A percentile compares a stretch with the other conserved stretches of the same genome.
These are phyloP conservation scores for Telopea speciosissima DNA, from an alignment of 177 flowering plant genomes.

Conservation along the genomic window DNA sequence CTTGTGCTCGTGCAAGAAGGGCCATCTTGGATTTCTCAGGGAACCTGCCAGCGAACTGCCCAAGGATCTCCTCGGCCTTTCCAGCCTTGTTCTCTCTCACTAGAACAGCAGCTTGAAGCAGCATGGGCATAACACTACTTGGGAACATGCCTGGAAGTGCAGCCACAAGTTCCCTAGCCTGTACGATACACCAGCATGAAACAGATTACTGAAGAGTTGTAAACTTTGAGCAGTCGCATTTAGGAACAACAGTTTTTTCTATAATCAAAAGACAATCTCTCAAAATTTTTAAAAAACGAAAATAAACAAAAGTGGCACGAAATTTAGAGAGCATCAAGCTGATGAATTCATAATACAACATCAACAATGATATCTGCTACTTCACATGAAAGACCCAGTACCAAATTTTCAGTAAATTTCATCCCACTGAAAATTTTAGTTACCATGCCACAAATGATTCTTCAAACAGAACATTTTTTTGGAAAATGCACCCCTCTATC, in stretches of 20 bases:
- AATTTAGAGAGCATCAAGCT: no score
- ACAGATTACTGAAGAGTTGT: no score
- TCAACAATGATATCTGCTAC: not conserved
- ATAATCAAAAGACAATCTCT: not conserved
- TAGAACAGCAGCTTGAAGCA: constrained; percentile 84
- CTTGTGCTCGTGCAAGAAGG: constrained; percentile 78
- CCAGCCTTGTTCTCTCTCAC: constrained; percentile 77
- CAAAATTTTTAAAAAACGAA: not conserved
- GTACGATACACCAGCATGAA: constrained; percentile 9
- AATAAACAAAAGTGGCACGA: not conserved
- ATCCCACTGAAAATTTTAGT: not conserved
- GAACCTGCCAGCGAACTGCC: constrained; percentile 52
- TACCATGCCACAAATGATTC: not conserved
- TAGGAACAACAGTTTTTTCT: not conserved
- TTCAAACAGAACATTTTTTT: not conserved
- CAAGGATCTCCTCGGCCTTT: constrained; percentile 69
- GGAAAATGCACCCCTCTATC: no score
- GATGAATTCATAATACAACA: not conserved
- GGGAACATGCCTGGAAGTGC: constrained; percentile 47
- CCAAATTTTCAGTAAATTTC: not conserved
- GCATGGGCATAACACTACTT: constrained; percentile 48
- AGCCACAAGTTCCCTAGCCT: constrained; percentile 81
- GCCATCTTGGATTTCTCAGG: constrained; percentile 54
- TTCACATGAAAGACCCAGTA: not conserved
- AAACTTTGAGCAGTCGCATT: not conserved